phyloP scores from a whole-genome alignment of 1,284 basidiomycete species.

The Tylopilus orsonianus region DNA sequence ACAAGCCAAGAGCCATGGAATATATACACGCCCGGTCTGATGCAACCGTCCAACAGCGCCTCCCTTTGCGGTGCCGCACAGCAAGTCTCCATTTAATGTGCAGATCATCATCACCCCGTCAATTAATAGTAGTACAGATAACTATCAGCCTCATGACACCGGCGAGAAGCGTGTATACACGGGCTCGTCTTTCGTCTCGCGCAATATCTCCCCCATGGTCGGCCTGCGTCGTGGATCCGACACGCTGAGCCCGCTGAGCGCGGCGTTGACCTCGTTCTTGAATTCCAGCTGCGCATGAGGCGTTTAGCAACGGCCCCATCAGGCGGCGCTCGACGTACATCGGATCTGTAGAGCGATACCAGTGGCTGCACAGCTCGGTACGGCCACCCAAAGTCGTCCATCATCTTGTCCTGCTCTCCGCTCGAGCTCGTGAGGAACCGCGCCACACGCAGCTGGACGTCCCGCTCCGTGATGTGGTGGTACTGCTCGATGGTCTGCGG shows the following conservation, averaged over 20 bases:
- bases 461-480: conserved; percentile 40
- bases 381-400: conserved; percentile 52
- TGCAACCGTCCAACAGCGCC: conserved; percentile 11
- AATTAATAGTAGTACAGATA: neutral
- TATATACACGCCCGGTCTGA: no score
- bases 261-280: conserved; percentile 20
- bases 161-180: conserved; percentile 20
- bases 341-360: conserved; percentile 37
- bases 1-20: no score
- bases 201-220: neutral
- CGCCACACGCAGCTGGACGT: conserved; percentile 51
- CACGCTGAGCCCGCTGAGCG: conserved; percentile 17
- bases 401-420: conserved; percentile 46
- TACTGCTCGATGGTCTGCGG: conserved; percentile 50
- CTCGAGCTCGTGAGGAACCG: conserved; percentile 45
- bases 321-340: conserved; percentile 35
- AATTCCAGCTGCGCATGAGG: conserved; percentile 14
- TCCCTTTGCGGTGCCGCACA: conserved; percentile 1
- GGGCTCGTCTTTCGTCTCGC: neutral
- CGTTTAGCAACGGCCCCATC: neutral
- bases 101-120: conserved; percentile 10
- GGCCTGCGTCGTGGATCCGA: conserved; percentile 25
- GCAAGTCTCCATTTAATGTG: neutral
- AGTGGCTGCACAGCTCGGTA: conserved; percentile 47
- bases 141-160: conserved; percentile 16